A percentile compares a stretch with the other conserved stretches of the same genome.
phyloP scores from a whole-genome alignment of 2,329 filamentous ascomycete genomes.

The Stagonosporopsis cucurbitacearum region DNA sequence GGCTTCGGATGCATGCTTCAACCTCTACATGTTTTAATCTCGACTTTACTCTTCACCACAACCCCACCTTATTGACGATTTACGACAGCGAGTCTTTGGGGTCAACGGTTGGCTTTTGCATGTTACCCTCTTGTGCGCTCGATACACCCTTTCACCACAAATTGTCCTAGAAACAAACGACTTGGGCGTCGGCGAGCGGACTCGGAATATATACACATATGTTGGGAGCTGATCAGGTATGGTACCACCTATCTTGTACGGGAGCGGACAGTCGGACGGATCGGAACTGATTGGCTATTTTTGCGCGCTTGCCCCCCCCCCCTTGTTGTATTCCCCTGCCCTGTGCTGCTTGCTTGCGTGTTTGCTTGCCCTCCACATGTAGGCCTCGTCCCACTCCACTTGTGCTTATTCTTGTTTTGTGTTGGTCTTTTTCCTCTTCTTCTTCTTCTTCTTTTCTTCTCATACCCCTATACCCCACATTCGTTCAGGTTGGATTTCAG shows the following conservation, averaged over 20 bases:
- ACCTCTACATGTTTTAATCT: slow-evolving; percentile 30
- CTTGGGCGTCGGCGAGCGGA: slow-evolving; percentile 14
- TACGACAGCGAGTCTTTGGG: slow-evolving; percentile 49
- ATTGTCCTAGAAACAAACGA: slow-evolving; percentile 41
- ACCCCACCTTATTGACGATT: slow-evolving; percentile 43
- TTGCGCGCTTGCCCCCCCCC: slow-evolving; percentile 3
- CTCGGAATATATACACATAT: slow-evolving; percentile 27
- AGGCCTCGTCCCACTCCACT: background rate
- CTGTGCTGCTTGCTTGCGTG: background rate
- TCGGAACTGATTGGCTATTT: slow-evolving; percentile 9
- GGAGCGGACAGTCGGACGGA: background rate
- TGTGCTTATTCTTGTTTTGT: no score
- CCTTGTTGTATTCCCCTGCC: slow-evolving; percentile 22
- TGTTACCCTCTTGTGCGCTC: slow-evolving; percentile 38
- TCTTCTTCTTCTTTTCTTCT: slow-evolving; percentile 9
- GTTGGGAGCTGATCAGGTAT: slow-evolving; percentile 5
- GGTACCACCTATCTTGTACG: slow-evolving; percentile 12
- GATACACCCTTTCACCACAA: slow-evolving; percentile 37
- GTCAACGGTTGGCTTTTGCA: slow-evolving; percentile 37
- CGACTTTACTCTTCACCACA: slow-evolving; percentile 28
- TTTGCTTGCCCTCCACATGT: background rate
- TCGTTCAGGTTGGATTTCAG: slow-evolving; percentile 27
- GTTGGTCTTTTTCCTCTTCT: no score
- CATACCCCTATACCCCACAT: slow-evolving; percentile 24
- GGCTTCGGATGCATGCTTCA: slow-evolving; percentile 14